Evolutionary conservation across 768 basidiomycete species (phyloP), one percentile per base, ranked within the genome.

Genomic region (Candolleomyces eurysporus): DNA sequence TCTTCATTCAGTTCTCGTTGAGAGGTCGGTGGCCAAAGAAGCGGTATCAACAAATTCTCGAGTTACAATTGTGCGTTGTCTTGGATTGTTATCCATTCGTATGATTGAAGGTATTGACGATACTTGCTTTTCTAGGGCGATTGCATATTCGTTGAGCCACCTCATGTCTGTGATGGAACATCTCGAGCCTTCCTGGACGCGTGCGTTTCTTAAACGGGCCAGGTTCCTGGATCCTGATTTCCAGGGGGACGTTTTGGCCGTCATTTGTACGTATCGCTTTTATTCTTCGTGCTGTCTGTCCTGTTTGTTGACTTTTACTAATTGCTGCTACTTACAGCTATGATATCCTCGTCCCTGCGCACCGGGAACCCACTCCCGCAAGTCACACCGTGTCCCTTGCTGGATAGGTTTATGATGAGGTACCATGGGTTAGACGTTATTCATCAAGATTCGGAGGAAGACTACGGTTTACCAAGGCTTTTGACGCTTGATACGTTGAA

Each of bases 181-280:
- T 61, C 77, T 95, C 53, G 89, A 93, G 52, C 85, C 86, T 2
- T 79, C 85, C 11, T 96, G 94, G 93, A 79, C 88, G 1, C 79
- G 80, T 11, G 92, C 92, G 0, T 86, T 94, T 64, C 79, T 95
- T 17, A 82, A 82, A 21, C 77, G 92, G 36, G 91, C 91, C 0
- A 79, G 91, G 11, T 82, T 96, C 61, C 76, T 87, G 40, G 92
- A 95, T 68, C 79, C 88, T 0, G 85, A 87, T 64, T 95, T 95
- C 65, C 87, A 94, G 64, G 94, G 93, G 1, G 92, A 94, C 59
- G 79, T 93, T 7, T 78, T 95, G 4, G 90, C 92, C 10, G 90
- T 94, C 7, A 86, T 94, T 61, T 88, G 90, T 89, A 62, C 54
- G 84, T 68, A 26, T 26, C 26, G 26, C 31, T 36, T 5, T 11